Conservation (phyloP, 1,284 basidiomycete genomes). For the Tausonia pullulans region DNA sequence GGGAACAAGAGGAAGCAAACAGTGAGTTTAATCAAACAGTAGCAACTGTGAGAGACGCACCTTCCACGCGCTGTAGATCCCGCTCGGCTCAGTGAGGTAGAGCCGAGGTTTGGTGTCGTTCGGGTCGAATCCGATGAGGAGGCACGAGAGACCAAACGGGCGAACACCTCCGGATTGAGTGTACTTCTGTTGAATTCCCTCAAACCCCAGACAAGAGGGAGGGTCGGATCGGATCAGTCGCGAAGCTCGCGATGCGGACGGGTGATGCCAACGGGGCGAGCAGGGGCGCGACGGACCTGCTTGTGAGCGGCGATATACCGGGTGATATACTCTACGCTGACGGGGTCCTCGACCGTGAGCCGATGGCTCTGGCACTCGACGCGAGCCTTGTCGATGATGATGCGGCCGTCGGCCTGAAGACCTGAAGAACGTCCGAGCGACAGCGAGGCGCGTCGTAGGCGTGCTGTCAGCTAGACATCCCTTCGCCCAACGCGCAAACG, state of each 20-base stretch:
- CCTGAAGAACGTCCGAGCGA: conserved; percentile 43
- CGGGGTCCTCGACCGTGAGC: conserved; percentile 94
- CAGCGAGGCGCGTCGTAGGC: background rate
- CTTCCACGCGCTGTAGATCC: conserved; percentile 99
- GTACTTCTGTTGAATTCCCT: conserved; percentile 52
- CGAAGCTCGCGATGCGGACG: background rate
- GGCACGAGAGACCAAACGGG: conserved; percentile 94
- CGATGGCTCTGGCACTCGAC: conserved; percentile 97
- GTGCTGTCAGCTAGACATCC: background rate
- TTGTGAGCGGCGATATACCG: conserved; percentile 95
- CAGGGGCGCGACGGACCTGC: conserved; percentile 49
- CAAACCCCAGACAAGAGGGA: background rate
- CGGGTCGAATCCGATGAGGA: conserved; percentile 95
- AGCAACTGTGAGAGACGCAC: conserved; percentile 36
- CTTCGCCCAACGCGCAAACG: background rate
- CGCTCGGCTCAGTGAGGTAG: conserved; percentile 95
- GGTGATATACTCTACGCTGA: conserved; percentile 96
- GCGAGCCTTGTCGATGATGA: conserved; percentile 94
- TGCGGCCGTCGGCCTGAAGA: conserved; percentile 92
- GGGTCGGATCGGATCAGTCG: background rate
- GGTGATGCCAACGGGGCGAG: background rate
- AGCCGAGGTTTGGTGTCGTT: conserved; percentile 76
- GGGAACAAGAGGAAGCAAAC: background rate
- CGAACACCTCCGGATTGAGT: conserved; percentile 98
- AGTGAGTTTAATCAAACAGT: background rate